phyloP scores from a whole-genome alignment of 148 eudicot species.

The Rheum nobile region DNA sequence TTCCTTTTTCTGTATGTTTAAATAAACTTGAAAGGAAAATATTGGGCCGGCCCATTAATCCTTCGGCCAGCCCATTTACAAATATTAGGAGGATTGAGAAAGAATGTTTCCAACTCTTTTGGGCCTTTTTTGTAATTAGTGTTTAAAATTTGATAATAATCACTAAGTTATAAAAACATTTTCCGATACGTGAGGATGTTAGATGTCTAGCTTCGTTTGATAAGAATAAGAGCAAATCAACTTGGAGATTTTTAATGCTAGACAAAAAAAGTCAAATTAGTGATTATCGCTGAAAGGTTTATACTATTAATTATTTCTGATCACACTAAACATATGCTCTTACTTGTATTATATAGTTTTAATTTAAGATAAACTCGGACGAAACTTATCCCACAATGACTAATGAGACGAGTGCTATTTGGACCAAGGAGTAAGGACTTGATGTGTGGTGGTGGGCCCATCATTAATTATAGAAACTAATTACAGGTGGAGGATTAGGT shows the following conservation, averaged over 20 bases:
- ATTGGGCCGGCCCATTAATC: neutral
- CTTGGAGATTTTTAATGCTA: no score
- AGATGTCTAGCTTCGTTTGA: no score
- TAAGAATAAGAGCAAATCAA: no score
- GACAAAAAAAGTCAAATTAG: neutral
- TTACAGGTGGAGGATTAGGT: neutral
- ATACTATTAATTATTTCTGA: no score
- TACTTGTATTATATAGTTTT: no score
- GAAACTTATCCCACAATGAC: neutral
- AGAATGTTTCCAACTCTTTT: no score
- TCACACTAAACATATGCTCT: no score
- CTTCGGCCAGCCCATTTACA: neutral
- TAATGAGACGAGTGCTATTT: no score
- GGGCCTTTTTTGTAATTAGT: no score
- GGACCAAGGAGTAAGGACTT: neutral
- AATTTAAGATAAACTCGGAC: neutral
- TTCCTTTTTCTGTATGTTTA: neutral
- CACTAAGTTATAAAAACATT: no score
- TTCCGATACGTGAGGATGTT: no score
- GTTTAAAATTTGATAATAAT: no score
- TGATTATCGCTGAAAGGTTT: neutral
- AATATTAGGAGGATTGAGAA: neutral
- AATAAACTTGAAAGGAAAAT: neutral
- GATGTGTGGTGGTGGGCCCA: neutral
- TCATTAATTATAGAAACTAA: neutral